Conservation (phyloP, 2,329 filamentous ascomycete species). For the Ascomycota sp. region DNA sequence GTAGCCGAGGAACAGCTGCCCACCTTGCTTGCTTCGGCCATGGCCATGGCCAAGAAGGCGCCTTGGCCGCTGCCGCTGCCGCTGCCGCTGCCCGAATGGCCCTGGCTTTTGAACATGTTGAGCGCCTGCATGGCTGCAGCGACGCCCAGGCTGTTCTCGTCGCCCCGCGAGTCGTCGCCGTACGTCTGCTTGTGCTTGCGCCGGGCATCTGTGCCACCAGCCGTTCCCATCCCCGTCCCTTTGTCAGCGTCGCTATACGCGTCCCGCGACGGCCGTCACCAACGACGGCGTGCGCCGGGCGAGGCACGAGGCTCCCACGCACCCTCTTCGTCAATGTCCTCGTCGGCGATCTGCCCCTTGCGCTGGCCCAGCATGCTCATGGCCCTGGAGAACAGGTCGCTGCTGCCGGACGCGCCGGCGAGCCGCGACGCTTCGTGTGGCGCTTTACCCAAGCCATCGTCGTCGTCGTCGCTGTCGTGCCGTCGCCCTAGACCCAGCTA, state of each 20-base stretch:
- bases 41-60: slow-evolving; percentile 63
- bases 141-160: slow-evolving; percentile 35
- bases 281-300: too few species aligned
- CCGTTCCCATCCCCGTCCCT: neutral
- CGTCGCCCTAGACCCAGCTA: neutral
- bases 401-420: slow-evolving; percentile 17
- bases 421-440: slow-evolving; percentile 24
- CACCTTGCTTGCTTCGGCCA: slow-evolving; percentile 68
- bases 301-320: slow-evolving; percentile 2
- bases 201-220: slow-evolving; percentile 33
- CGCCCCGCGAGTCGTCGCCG: slow-evolving; percentile 22
- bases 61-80: slow-evolving; percentile 40
- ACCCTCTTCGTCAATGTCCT: slow-evolving; percentile 29
- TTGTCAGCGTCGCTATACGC: too few species aligned
- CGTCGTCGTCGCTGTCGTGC: neutral
- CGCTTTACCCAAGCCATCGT: slow-evolving; percentile 16
- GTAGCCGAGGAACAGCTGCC: slow-evolving; percentile 3
- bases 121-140: slow-evolving; percentile 64
- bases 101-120: slow-evolving; percentile 50
- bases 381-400: slow-evolving; percentile 26
- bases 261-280: too few species aligned
- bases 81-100: slow-evolving; percentile 23
- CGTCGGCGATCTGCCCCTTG: slow-evolving; percentile 23
- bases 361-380: slow-evolving; percentile 25
- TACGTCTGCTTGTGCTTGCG: slow-evolving; percentile 58